Evolutionary conservation across 495 filamentous ascomycete genomes (phyloP), one percentile per base, ranked within the genome.

Genomic region (Lophiostoma macrostomum): DNA sequence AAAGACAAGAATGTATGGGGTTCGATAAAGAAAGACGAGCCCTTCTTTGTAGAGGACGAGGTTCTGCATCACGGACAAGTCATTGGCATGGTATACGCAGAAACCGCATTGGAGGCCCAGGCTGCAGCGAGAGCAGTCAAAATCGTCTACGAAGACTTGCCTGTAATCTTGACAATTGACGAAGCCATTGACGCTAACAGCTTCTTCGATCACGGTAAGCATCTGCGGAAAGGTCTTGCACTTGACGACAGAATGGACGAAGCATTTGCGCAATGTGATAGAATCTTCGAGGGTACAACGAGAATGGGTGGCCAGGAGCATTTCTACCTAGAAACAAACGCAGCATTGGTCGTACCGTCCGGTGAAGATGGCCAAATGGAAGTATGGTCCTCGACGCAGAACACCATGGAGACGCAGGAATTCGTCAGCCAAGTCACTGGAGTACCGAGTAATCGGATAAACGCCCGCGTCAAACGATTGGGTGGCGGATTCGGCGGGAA

Each of bases 351-450:
- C 3, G 70, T 71, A 40, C 71, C 71, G 6, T 64, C 63, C 12
- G 57, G 53, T 25, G 71, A 73, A 44, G 69, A 72, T 43, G 70
- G 65, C 2, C 61, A 60, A 16, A 66, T 64, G 56, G 65, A 69
- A 37, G 69, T 73, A 5, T 73, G 71, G 71, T 72, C 70, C 4
- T 71, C 71, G 8, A 73, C 71, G 7, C 71, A 73, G 46, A 72
- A 68, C 46, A 65, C 67, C 14, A 71, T 70, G 69, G 71, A 73
- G 47, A 69, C 64, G 3, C 71, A 73, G 48, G 69, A 67, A 41
- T 70, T 70, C 43, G 71, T 73, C n/a, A 60, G 65, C 12, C 67
- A 67, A 36, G 66, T 73, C 12, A 67, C 63, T 36, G 71, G 71
- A 5, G 67, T 70, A 2, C 70, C 71, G n/a, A 71, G 67, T 39